Evolutionary conservation across 192 early-diverging fungal species (phyloP).

Genomic region (Dissophora globulifera): DNA sequence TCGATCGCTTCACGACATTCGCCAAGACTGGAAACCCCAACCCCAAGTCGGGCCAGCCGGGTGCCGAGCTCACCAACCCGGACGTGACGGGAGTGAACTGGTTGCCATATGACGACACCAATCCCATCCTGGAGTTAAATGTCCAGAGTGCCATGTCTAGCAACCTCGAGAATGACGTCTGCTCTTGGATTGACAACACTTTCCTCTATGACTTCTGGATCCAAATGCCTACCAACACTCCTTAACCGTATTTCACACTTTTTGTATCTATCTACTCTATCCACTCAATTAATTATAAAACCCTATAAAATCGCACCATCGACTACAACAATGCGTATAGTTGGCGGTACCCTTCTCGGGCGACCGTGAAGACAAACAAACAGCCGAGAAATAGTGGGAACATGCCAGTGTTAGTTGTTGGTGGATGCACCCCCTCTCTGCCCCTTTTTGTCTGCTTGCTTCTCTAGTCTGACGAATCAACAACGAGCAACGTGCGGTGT

Average conservation of each 20-base stretch:
- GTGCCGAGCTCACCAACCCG: constrained; percentile 15
- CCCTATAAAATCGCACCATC: background rate
- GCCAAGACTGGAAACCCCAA: constrained; percentile 56
- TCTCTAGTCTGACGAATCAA: too few relatives aligned
- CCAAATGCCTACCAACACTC: background rate
- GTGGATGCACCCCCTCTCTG: too few relatives aligned
- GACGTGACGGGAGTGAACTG: constrained; percentile 29
- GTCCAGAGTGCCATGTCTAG: constrained; percentile 14
- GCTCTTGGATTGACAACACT: constrained; percentile 5
- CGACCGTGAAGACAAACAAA: constrained; percentile 1
- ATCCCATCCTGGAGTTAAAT: constrained; percentile 17
- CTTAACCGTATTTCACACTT: background rate
- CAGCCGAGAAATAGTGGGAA: background rate
- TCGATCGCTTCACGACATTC: constrained; percentile 42
- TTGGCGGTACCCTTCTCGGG: too few relatives aligned
- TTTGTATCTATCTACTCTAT: too few relatives aligned
- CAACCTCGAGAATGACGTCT: constrained; percentile 18
- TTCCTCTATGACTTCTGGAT: constrained; percentile 8
- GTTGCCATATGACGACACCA: constrained; percentile 13
- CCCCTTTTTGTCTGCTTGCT: too few relatives aligned
- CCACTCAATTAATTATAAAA: background rate
- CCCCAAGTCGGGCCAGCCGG: background rate
- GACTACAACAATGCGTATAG: background rate
- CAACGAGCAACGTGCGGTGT: too few relatives aligned
- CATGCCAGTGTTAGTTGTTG: background rate